Evolutionary conservation across 2,329 filamentous ascomycete species (phyloP).

Genomic region (Zymoseptoria passerinii): DNA sequence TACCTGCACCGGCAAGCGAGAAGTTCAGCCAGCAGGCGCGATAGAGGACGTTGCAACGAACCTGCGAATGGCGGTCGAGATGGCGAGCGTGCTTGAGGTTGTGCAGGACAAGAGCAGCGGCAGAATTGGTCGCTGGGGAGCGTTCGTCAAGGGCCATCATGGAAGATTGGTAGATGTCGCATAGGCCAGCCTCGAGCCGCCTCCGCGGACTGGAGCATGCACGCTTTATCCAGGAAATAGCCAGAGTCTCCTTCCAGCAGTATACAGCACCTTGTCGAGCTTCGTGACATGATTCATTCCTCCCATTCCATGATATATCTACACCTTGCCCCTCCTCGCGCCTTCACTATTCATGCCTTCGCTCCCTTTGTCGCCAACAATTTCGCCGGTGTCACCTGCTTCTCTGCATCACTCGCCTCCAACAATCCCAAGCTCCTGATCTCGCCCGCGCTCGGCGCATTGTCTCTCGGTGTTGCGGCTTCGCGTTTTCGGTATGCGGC

Average conservation of each 20-base stretch:
- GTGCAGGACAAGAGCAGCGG: constrained; percentile 33
- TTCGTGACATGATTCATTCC: not conserved
- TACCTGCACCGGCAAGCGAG: constrained; percentile 32
- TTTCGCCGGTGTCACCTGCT: constrained; percentile 39
- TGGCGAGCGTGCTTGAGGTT: constrained; percentile 37
- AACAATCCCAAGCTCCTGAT: constrained; percentile 81
- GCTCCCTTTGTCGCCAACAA: constrained; percentile 30
- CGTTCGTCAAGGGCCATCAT: constrained; percentile 18
- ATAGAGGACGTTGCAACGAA: constrained; percentile 19
- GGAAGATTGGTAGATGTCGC: constrained; percentile 11
- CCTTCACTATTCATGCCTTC: constrained; percentile 1
- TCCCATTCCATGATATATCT: constrained; percentile 7
- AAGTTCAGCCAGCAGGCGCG: constrained; percentile 27
- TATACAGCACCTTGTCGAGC: not conserved
- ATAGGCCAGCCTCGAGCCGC: not conserved
- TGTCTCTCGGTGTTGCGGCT: constrained; percentile 65
- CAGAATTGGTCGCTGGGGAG: constrained; percentile 34
- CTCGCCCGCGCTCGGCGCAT: constrained; percentile 72
- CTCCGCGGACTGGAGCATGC: too few relatives aligned
- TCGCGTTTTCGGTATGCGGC: constrained; percentile 75
- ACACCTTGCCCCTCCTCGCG: not conserved
- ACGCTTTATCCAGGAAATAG: not conserved
- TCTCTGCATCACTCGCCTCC: constrained; percentile 68
- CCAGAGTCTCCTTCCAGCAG: not conserved
- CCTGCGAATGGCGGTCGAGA: constrained; percentile 10